Evolutionary conservation across 2,329 filamentous ascomycete species (phyloP).

Genomic region (Chrysosporium keratinophilum): DNA sequence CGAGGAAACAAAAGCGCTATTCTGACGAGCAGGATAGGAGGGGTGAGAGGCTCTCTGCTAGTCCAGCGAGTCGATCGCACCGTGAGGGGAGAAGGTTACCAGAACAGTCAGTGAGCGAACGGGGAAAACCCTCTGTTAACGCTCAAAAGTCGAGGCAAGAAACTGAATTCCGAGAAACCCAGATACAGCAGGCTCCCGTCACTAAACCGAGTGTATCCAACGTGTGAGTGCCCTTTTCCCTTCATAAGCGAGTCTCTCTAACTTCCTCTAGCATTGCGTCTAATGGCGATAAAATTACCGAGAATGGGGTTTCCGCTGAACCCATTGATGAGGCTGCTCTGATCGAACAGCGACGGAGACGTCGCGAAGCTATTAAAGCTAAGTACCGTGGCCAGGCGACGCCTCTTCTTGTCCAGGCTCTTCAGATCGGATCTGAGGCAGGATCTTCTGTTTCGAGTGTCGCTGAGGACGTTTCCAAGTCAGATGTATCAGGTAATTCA

Average conservation of each 20-base stretch:
- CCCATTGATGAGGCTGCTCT: conserved; percentile 70
- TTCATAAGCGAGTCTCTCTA: conserved; percentile 16
- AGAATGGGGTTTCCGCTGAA: conserved; percentile 41
- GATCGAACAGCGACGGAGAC: conserved; percentile 73
- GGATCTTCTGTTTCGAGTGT: conserved; percentile 40
- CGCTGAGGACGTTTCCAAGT: conserved; percentile 39
- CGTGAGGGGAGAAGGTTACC: conserved; percentile 40
- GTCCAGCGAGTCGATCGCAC: conserved; percentile 5
- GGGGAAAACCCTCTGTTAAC: conserved; percentile 50
- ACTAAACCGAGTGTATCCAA: conserved; percentile 27
- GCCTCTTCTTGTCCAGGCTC: conserved; percentile 63
- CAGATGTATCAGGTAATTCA: conserved; percentile 31
- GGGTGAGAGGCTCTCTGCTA: conserved; percentile 18
- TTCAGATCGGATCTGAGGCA: conserved; percentile 53
- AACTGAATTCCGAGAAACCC: conserved; percentile 58
- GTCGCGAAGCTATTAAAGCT: conserved; percentile 73
- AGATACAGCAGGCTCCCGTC: conserved; percentile 41
- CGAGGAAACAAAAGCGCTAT: conserved; percentile 31
- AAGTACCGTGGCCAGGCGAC: conserved; percentile 64
- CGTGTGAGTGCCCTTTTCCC: conserved; percentile 32
- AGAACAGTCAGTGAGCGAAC: conserved; percentile 55
- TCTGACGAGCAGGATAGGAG: conserved; percentile 28
- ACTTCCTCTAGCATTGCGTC: not conserved
- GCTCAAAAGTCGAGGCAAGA: conserved; percentile 51
- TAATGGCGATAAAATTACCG: conserved; percentile 19